Percentiles rank a stretch among this genome's conserved stretches.
phyloP scores from a whole-genome alignment of 345 rosid genomes.

The Anacardium occidentale region DNA sequence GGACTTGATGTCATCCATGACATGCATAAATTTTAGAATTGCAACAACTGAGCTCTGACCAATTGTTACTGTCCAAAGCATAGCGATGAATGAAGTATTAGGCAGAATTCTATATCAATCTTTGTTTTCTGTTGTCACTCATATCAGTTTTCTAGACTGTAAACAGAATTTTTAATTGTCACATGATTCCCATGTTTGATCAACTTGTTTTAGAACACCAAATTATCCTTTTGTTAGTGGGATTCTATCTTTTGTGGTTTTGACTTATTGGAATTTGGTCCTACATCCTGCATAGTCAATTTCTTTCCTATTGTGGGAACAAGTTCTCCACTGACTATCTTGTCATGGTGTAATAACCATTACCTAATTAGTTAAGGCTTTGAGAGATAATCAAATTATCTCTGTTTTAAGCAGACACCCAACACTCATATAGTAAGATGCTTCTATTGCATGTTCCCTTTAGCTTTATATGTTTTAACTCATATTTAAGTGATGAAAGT shows the following conservation, averaged over 20 bases:
- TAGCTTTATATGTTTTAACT: background rate
- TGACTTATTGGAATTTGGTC: constrained; percentile 14
- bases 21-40: constrained; percentile 17
- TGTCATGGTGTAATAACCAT: constrained; percentile 8
- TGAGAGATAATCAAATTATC: background rate
- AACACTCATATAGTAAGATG: background rate
- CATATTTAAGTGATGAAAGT: background rate
- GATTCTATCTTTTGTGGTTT: constrained; percentile 7
- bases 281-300: constrained; percentile 17
- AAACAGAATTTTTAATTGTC: background rate
- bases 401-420: constrained; percentile 1
- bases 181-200: constrained; percentile 12
- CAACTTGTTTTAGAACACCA: constrained; percentile 23
- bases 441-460: background rate
- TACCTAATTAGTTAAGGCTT: background rate
- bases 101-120: background rate
- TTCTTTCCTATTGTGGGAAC: constrained; percentile 11
- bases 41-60: constrained; percentile 7
- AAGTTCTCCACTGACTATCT: constrained; percentile 13
- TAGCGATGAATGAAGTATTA: background rate
- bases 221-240: constrained; percentile 21
- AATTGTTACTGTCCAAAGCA: background rate
- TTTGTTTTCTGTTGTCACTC: constrained; percentile 9
- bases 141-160: constrained; percentile 10
- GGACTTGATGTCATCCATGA: constrained; percentile 13